A percentile compares a stretch with the other conserved stretches of the same genome.
phyloP scores from a whole-genome alignment of 2,329 filamentous ascomycete genomes.

The Trichoderma sp. region DNA sequence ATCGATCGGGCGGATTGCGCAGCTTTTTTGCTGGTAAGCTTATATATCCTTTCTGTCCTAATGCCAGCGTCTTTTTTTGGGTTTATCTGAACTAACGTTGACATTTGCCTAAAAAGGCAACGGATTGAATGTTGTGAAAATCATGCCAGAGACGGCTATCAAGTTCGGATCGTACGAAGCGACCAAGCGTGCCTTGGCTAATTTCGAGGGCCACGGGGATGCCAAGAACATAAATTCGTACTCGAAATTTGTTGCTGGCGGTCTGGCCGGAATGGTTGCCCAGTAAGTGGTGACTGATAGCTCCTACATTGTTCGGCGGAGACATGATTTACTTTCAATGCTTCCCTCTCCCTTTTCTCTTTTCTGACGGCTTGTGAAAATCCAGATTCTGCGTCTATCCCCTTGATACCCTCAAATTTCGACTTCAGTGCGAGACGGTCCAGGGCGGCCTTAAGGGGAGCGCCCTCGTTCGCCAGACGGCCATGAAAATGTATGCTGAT shows the following conservation, averaged over 20 bases:
- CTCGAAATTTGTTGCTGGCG: slow-evolving; percentile 88
- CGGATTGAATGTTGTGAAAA: slow-evolving; percentile 92
- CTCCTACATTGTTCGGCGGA: not conserved
- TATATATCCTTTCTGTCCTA: not conserved
- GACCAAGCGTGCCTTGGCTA: slow-evolving; percentile 81
- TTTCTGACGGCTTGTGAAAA: slow-evolving; percentile 25
- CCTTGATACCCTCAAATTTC: slow-evolving; percentile 76
- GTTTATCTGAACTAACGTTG: not conserved
- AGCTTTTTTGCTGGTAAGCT: slow-evolving; percentile 86
- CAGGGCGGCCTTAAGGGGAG: slow-evolving; percentile 80
- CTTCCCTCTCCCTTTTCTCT: not conserved
- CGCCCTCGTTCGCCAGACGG: slow-evolving; percentile 76
- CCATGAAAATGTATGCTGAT: slow-evolving; percentile 78
- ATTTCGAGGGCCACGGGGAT: slow-evolving; percentile 83
- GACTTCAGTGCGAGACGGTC: slow-evolving; percentile 92
- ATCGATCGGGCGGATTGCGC: slow-evolving; percentile 78
- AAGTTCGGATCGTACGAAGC: slow-evolving; percentile 98
- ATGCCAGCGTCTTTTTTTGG: not conserved
- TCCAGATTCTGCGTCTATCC: slow-evolving; percentile 85
- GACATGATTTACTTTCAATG: not conserved
- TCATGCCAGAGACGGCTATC: slow-evolving; percentile 98
- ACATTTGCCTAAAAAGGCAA: slow-evolving; percentile 62
- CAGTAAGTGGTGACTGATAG: slow-evolving; percentile 53
- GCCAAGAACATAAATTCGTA: slow-evolving; percentile 73
- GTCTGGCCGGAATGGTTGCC: slow-evolving; percentile 87